Conservation (phyloP, 2,329 filamentous ascomycete genomes). For the Fusarium oligoseptatum region DNA sequence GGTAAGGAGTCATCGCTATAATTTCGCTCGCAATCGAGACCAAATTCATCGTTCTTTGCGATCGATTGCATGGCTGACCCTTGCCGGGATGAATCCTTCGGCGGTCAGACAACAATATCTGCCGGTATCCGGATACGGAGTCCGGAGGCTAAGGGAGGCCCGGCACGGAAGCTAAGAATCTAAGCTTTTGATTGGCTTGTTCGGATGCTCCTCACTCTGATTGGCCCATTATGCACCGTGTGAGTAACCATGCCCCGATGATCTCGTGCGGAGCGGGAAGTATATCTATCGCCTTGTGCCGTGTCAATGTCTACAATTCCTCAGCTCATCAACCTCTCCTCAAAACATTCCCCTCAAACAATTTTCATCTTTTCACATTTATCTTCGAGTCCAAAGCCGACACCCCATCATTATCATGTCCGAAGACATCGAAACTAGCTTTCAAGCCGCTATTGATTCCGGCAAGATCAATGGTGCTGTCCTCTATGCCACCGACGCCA, state of each 20-base stretch:
- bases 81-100: neutral
- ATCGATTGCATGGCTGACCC: neutral
- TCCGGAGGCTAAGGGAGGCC: neutral
- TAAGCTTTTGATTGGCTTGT: neutral
- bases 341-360: neutral
- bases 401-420: conserved; percentile 30
- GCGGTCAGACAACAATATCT: neutral
- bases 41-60: too few species aligned
- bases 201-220: neutral
- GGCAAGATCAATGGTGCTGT: conserved; percentile 60
- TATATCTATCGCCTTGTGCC: neutral
- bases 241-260: neutral
- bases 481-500: conserved; percentile 55
- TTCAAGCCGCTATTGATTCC: conserved; percentile 57
- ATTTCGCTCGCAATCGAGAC: neutral
- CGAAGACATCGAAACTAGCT: conserved; percentile 53
- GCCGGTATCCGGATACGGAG: conserved; percentile 1
- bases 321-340: neutral
- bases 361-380: neutral
- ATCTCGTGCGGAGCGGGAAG: neutral
- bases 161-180: neutral
- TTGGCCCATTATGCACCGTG: neutral
- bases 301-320: neutral
- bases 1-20: neutral
- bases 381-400: too few species aligned